Conservation (phyloP, 306 rosid species). For the Hippophae gyantsensis region DNA sequence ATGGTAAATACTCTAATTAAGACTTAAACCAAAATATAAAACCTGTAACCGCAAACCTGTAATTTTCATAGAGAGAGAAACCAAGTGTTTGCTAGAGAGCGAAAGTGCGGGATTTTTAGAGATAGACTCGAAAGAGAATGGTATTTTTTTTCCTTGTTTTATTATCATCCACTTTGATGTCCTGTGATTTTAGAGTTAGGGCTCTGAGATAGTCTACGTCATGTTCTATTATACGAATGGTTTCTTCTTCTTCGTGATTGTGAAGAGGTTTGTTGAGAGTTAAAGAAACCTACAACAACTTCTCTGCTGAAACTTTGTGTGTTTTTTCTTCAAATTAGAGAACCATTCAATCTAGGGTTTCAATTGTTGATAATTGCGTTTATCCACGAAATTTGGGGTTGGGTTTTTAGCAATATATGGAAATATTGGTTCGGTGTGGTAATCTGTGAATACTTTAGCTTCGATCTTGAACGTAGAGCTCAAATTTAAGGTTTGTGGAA, state of each 20-base stretch:
- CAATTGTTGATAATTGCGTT: slow-evolving; percentile 19
- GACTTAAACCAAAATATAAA: no score
- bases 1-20: no score
- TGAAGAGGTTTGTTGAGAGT: slow-evolving; percentile 5
- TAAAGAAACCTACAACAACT: background rate
- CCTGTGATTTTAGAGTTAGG: slow-evolving; percentile 19
- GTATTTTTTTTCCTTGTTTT: background rate
- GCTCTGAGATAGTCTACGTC: slow-evolving; percentile 42
- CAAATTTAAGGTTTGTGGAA: slow-evolving; percentile 31
- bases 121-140: slow-evolving; percentile 5
- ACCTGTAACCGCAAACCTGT: no score
- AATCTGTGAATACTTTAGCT: slow-evolving; percentile 44
- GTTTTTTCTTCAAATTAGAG: slow-evolving; percentile 2
- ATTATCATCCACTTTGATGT: slow-evolving; percentile 26
- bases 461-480: slow-evolving; percentile 54
- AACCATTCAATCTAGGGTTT: slow-evolving; percentile 81
- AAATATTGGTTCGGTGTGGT: slow-evolving; percentile 47
- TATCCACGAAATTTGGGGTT: slow-evolving; percentile 20
- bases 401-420: slow-evolving; percentile 18
- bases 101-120: slow-evolving; percentile 35
- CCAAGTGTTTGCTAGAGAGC: slow-evolving; percentile 35
- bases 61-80: no score
- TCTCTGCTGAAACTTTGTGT: no score
- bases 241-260: slow-evolving; percentile 14
- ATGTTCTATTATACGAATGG: slow-evolving; percentile 20